Base-by-base conservation (phyloP, 768 basidiomycete genomes). In the Dioszegia crocea region DNA sequence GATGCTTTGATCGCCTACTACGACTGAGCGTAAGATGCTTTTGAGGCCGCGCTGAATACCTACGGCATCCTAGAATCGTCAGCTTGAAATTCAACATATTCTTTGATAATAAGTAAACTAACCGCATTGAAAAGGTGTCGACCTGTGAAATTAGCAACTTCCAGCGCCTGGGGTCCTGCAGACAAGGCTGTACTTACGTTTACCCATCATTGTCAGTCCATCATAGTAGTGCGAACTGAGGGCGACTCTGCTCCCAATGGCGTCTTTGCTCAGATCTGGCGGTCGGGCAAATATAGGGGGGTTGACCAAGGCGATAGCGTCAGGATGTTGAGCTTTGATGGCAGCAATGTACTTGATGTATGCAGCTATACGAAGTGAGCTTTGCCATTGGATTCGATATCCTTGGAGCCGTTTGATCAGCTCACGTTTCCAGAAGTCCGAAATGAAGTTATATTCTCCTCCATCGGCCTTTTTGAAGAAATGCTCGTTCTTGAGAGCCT, bases 191-290 rank as follows among this genome's bases (percentile, higher is more conserved):
- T 30, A 63, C 70, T 90, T 89, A 68, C 92, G 89, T 33, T 89
- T 82, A 31, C 89, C 88, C n/a, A 98, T 80, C 40, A 98, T 83
- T 0, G 94, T 98, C 39, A 97, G 79, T 0, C 93, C 93, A 66
- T 98, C 93, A 70, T 97, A 98, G 75, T 91, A 98, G 75, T 98
- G 94, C 0, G 86, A 81, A 3, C 88, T 86, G 64, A 89, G 87
- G 30, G 82, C 85, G 1, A 87, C 84, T 1, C 92, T 86, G 14
- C 83, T 81, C 17, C 85, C 76, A 14, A 85, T 76, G 9, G 82
- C 81, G 3, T 83, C 81, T 8, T 82, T 81, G 16, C 84, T 76
- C 1, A 85, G 74, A 23, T 76, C 66, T 0, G 92, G 91, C 0
- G 93, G 94, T 1, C 79, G 78, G 0, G 84, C 85, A 71, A 97